Evolutionary conservation across 2,329 filamentous ascomycete genomes (phyloP), one percentile per base, ranked within the genome.

Genomic region (Aspergillus ibericus): DNA sequence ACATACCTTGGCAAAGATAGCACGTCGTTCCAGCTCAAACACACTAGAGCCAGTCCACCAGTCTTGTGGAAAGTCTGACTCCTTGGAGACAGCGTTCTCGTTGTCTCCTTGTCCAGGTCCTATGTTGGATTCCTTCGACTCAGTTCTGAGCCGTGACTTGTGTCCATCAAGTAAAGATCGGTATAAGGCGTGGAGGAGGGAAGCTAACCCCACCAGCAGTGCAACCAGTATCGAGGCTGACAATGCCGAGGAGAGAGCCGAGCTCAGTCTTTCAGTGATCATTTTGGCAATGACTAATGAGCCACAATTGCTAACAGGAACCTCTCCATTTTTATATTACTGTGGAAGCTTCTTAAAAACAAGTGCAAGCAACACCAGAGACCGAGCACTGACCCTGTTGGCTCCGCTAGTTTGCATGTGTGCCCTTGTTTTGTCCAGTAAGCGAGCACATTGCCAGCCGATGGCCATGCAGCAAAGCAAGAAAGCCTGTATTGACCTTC

Each of bases 21-120:
- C 78, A 32, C 81, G 77, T 53, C 75, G 73, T 65, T 83, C 81
- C 4, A 83, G 71, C 34, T 78, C 72, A 56, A 80, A 83, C 44
- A 78, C 71, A 25, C 77, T 74, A 12, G 71, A 72, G 29, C 75
- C 76, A 20, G 71, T 77, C 62, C 67, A 71, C 72, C 73, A 76
- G 47, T 70, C 64, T 49, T 68, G 68, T 36, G 78, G 78, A 36
- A 80, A 71, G 15, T 78, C 74, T 0, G 74, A 70, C 59, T 79
- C 77, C 59, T 78, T 78, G 9, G 60, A 66, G 1, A 79, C 77
- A 0, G 40, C 16, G n/a, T 47, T 35, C 15, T 58, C 36, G 1
- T 35, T 22, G 4, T 3, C 32, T 20, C 18, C 20, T 10, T n/a
- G 10, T 1, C 12, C 2, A 10, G 8, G 9, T 6, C 22, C 13